Percentiles rank a stretch among this genome's conserved stretches.
These are phyloP conservation scores for Termitomyces heimii DNA, from an alignment of 768 basidiomycete genomes.

Conservation along the genomic window DNA sequence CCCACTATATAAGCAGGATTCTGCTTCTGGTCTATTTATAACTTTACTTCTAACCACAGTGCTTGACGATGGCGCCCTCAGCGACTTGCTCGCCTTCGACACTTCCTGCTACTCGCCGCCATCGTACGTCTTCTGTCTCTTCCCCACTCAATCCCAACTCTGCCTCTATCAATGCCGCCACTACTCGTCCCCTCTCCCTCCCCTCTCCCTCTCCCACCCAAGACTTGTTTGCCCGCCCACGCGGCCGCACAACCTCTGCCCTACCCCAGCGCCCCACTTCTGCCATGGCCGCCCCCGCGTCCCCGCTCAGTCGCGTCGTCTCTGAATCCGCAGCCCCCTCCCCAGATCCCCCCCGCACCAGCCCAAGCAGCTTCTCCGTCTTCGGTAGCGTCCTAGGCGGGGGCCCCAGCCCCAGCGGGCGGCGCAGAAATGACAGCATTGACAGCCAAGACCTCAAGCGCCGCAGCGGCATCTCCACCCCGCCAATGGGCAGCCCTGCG, in stretches of 20 bases:
- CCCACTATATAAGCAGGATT: neutral
- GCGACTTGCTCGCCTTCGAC: neutral
- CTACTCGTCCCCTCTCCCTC: neutral
- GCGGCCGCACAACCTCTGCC: conserved; percentile 7
- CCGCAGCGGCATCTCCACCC: neutral
- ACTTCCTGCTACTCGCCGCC: neutral
- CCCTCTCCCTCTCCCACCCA: neutral
- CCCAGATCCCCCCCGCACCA: too few relatives aligned
- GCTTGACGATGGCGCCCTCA: neutral
- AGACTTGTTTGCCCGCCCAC: neutral
- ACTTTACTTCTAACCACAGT: neutral
- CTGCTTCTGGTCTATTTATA: neutral
- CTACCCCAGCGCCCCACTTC: neutral
- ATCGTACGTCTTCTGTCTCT: neutral
- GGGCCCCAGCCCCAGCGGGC: too few relatives aligned
- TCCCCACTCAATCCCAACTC: conserved; percentile 4
- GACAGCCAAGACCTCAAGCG: neutral
- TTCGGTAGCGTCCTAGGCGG: neutral
- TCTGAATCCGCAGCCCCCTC: too few relatives aligned
- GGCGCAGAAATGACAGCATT: neutral
- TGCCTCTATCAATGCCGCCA: neutral
- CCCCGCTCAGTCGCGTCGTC: too few relatives aligned
- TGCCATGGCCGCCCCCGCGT: neutral
- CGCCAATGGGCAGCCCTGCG: neutral
- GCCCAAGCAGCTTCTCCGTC: conserved; percentile 2